Conservation (phyloP, 1,139 yeast species). For the Yamadazyma taylorii region DNA sequence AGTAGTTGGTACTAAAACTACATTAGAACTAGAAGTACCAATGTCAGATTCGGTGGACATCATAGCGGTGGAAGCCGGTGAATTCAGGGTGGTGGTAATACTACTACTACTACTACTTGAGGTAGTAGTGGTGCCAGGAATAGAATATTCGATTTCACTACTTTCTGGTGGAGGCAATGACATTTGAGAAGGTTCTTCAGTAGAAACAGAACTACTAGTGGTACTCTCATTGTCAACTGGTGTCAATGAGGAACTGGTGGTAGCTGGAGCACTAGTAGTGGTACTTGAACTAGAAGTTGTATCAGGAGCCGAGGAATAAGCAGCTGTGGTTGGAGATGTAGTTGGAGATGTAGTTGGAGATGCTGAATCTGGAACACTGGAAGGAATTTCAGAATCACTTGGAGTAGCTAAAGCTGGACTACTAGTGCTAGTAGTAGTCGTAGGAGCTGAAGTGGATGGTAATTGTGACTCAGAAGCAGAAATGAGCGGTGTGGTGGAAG, state of each 20-base stretch:
- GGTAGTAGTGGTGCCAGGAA: too few species aligned
- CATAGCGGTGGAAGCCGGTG: background rate
- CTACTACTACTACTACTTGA: too few species aligned
- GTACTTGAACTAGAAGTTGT: background rate
- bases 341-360: background rate
- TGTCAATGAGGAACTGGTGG: too few species aligned
- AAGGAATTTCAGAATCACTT: conserved; percentile 1
- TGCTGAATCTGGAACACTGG: background rate
- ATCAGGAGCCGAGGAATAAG: conserved; percentile 3
- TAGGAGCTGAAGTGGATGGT: conserved; percentile 4
- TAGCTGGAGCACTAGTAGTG: conserved; percentile 3
- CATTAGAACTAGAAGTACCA: background rate
- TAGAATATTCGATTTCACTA: background rate
- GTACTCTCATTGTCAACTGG: too few species aligned
- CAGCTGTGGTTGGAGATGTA: background rate
- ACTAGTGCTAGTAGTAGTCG: conserved; percentile 1
- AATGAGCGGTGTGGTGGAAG: background rate
- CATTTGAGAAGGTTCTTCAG: conserved; percentile 1
- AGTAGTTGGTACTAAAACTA: too few species aligned
- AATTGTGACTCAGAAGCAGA: conserved; percentile 2
- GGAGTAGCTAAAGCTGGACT: background rate
- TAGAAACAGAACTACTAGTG: background rate
- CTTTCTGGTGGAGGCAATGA: background rate
- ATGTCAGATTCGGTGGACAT: too few species aligned
- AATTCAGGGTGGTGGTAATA: too few species aligned